Evolutionary conservation across 805 yeast genomes (phyloP).

Genomic region (Ogataea corticis): DNA sequence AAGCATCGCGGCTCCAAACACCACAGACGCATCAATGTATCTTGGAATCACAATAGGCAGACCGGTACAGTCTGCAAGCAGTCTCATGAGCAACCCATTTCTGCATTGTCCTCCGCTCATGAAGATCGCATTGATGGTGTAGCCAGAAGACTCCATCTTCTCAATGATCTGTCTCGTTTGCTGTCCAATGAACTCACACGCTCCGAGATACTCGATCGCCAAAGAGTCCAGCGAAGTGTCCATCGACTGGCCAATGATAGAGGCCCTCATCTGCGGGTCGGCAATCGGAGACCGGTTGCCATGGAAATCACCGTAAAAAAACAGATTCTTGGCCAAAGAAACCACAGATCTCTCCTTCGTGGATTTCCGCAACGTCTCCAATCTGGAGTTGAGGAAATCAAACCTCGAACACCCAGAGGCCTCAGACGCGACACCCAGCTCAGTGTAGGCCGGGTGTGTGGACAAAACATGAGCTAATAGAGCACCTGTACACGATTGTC

Average conservation of each 20-base stretch:
- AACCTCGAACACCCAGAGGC: conserved; percentile 72
- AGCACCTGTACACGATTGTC: conserved; percentile 98
- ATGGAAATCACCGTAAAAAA: conserved; percentile 94
- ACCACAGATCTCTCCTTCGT: conserved; percentile 70
- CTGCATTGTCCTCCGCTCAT: conserved; percentile 98
- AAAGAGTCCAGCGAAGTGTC: conserved; percentile 81
- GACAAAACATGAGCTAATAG: conserved; percentile 83
- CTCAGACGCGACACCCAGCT: conserved; percentile 66
- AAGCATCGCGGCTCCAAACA: conserved; percentile 89
- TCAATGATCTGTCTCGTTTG: conserved; percentile 95
- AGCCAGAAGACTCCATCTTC: conserved; percentile 80
- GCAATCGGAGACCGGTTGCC: conserved; percentile 99
- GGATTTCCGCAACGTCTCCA: conserved; percentile 64
- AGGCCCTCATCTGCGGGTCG: conserved; percentile 89
- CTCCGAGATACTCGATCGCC: conserved; percentile 85
- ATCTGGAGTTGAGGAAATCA: conserved; percentile 74
- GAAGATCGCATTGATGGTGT: conserved; percentile 69
- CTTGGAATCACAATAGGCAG: conserved; percentile 90
- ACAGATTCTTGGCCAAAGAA: conserved; percentile 77
- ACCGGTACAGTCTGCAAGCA: conserved; percentile 91
- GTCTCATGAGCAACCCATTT: conserved; percentile 82
- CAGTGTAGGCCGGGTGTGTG: conserved; percentile 84
- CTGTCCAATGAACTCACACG: conserved; percentile 96
- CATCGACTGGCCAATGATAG: conserved; percentile 91
- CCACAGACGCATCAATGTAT: conserved; percentile 96